Percentiles rank a stretch among this genome's conserved stretches.
Evolutionary conservation across 2,329 filamentous ascomycete species (phyloP).

Genomic region (Byssoonygena ceratinophila): DNA sequence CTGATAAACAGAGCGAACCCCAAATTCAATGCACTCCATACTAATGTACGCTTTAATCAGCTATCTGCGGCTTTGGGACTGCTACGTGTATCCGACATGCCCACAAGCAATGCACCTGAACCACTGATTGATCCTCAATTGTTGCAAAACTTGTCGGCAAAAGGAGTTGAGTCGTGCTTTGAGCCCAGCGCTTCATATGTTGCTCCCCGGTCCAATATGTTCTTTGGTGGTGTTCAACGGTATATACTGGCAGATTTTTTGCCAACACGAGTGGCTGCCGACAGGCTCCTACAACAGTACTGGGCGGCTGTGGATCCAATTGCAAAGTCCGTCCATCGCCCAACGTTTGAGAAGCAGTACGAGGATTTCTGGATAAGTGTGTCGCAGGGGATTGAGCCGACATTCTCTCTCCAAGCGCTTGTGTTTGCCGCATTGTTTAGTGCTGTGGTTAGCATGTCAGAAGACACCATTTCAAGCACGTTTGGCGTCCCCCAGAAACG

Average conservation of each 20-base stretch:
- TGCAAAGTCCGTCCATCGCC: constrained; percentile 56
- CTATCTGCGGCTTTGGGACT: constrained; percentile 2
- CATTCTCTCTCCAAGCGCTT: constrained; percentile 54
- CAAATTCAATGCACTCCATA: background rate
- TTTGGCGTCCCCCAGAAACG: constrained; percentile 48
- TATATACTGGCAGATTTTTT: constrained; percentile 50
- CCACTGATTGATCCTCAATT: background rate
- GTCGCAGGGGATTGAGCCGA: constrained; percentile 49
- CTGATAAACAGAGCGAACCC: background rate
- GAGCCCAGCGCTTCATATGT: constrained; percentile 57
- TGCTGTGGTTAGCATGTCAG: constrained; percentile 55
- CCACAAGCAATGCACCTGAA: background rate
- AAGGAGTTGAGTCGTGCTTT: constrained; percentile 40
- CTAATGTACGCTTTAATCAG: background rate
- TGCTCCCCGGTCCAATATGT: constrained; percentile 55
- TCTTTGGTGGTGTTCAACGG: constrained; percentile 46
- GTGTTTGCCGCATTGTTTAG: constrained; percentile 61
- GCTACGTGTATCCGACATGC: constrained; percentile 1
- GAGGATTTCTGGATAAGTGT: constrained; percentile 55
- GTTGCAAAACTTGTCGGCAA: background rate
- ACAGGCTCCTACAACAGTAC: constrained; percentile 56
- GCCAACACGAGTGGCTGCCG: constrained; percentile 47
- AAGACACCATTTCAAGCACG: constrained; percentile 42
- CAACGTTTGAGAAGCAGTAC: constrained; percentile 57
- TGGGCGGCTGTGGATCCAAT: constrained; percentile 58